A percentile compares a stretch with the other conserved stretches of the same genome.
Conservation (phyloP, 2,329 filamentous ascomycete genomes). For the Claviceps monticola region DNA sequence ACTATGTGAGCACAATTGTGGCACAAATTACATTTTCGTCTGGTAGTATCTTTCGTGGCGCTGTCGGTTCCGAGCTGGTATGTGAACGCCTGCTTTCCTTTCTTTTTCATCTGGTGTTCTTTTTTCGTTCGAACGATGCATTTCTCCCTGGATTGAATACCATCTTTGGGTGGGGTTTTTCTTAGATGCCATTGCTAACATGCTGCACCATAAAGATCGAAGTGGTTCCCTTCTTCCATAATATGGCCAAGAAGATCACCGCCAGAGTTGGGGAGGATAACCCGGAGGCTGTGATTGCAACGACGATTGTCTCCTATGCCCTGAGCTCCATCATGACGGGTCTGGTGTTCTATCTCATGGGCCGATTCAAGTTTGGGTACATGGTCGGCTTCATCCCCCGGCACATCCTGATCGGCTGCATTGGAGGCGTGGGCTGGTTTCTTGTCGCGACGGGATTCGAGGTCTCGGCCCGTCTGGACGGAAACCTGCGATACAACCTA, state of each 20-base stretch:
- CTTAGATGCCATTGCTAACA: not conserved
- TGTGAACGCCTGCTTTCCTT: constrained; percentile 11
- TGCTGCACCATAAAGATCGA: constrained; percentile 53
- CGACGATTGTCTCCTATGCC: constrained; percentile 83
- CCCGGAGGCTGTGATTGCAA: constrained; percentile 77
- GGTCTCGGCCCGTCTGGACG: constrained; percentile 78
- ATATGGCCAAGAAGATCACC: constrained; percentile 88
- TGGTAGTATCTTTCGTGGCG: constrained; percentile 79
- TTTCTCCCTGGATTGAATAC: not conserved
- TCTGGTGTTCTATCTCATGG: constrained; percentile 81
- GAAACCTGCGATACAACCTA: constrained; percentile 69
- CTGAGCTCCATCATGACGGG: constrained; percentile 86
- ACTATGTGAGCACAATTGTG: constrained; percentile 94
- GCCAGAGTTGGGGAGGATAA: constrained; percentile 63
- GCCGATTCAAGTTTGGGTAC: constrained; percentile 73
- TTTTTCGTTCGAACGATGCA: not conserved
- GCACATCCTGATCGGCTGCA: constrained; percentile 92
- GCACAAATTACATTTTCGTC: constrained; percentile 81
- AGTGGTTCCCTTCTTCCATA: constrained; percentile 97
- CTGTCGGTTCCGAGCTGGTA: constrained; percentile 86
- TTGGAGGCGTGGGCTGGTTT: constrained; percentile 94
- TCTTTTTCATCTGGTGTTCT: not conserved
- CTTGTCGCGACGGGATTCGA: constrained; percentile 83
- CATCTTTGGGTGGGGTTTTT: no score
- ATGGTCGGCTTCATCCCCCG: constrained; percentile 94